Base-by-base conservation (phyloP, 495 filamentous ascomycete genomes). In the Penicillium simplicissimum region DNA sequence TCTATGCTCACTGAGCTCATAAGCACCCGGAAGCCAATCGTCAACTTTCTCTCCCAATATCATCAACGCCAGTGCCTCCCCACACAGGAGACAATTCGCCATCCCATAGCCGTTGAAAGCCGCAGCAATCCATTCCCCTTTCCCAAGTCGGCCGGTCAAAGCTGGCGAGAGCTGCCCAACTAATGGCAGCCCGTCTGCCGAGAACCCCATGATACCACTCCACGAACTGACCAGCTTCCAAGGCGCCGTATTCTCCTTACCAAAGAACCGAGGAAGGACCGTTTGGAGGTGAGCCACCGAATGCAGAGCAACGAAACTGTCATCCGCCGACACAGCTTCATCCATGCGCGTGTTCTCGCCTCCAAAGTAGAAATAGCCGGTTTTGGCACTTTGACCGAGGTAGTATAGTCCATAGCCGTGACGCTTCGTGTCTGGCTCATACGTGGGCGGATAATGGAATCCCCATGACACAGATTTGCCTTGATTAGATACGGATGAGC, bases 201-300 rank as follows among this genome's bases (percentile, higher is more conserved):
- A 85, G 64, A 87, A 92, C 0, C 90, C 90, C 91, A 92, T 94
- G 40, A 94, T 88, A 0, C 92, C 92, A 11, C 86, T 89, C 91
- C 92, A 96, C 47, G 90, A 79, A 67, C 82, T 80, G n/a, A 73
- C 48, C 33, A 75, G 52, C n/a, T 49, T 47, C 71, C 71, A 74
- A 5, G 57, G 37, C 4, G 64, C 14, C n/a, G 5, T 35, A 0
- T 15, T 17, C 14, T 51, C 71, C 74, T 8, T 85, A 76, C 55
- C 78, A 47, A 65, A 90, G 72, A 79, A 78, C 15, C 17, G 57
- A 21, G 65, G 71, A 35, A 70, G 48, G 17, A 65, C 59, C 36
- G 54, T 23, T 48, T 63, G 58, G 0, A 82, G 62, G 60, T 81
- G 71, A 5, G 45, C 54, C 9, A 76, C 65, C 17, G 62, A 56